Evolutionary conservation across 352 stramenopile species (phyloP).

Genomic region (Phytophthora pinifolia): DNA sequence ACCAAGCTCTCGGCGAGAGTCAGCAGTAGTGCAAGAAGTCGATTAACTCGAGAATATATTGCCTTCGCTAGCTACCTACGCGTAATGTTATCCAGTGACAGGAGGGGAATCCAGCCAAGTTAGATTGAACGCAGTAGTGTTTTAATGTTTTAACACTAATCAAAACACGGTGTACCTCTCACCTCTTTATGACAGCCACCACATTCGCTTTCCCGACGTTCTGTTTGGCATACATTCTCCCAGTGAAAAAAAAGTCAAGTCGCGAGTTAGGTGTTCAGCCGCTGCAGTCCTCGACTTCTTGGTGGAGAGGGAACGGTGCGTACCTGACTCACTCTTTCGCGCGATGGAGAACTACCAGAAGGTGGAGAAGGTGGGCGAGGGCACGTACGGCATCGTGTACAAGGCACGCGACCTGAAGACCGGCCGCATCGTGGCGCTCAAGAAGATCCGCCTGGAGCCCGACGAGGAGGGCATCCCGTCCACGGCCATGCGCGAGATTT

Average conservation of each 20-base stretch:
- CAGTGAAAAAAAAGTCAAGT: conserved; percentile 9
- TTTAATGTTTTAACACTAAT: too few species aligned
- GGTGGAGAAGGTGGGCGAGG: conserved; percentile 90
- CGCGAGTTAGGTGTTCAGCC: conserved; percentile 13
- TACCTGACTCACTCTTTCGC: conserved; percentile 12
- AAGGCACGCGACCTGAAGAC: conserved; percentile 92
- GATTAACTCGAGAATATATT: too few species aligned
- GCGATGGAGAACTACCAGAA: conserved; percentile 87
- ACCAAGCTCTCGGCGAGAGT: too few species aligned
- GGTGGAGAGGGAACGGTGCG: conserved; percentile 1
- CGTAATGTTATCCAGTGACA: too few species aligned
- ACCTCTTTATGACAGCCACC: neutral
- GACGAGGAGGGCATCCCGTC: conserved; percentile 98
- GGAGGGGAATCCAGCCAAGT: too few species aligned
- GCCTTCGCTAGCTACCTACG: too few species aligned
- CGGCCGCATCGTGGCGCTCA: conserved; percentile 93
- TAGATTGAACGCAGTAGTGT: too few species aligned
- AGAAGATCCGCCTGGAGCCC: conserved; percentile 89
- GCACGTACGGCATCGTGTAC: conserved; percentile 97
- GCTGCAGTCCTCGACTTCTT: conserved; percentile 24
- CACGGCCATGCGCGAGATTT: conserved; percentile 98
- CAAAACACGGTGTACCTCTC: neutral
- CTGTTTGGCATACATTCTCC: conserved; percentile 10
- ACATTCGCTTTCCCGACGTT: neutral
- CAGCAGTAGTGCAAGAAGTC: too few species aligned